phyloP scores from a whole-genome alignment of 1,139 yeast species.

The Meyerozyma elateridarum region DNA sequence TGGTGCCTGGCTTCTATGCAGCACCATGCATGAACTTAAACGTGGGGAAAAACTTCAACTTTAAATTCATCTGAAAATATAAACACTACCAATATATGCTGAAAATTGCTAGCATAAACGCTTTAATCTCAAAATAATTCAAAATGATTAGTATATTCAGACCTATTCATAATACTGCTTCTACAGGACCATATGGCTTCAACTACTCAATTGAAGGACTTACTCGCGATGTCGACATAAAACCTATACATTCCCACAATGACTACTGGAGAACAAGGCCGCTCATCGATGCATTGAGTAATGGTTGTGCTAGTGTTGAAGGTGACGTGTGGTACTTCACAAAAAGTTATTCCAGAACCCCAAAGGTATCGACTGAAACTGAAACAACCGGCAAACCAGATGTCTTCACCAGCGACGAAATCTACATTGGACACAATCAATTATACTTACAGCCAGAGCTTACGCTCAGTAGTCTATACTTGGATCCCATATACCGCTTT shows the following conservation, averaged over 20 bases:
- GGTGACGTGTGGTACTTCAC: conserved; percentile 65
- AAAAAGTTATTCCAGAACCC: conserved; percentile 19
- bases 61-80: too few relatives aligned
- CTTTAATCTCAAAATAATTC: not conserved
- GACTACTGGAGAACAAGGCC: conserved; percentile 70
- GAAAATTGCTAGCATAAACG: too few relatives aligned
- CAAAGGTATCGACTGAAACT: conserved; percentile 16
- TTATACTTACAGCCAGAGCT: conserved; percentile 37
- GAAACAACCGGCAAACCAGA: conserved; percentile 17
- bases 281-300: conserved; percentile 53
- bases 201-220: conserved; percentile 26
- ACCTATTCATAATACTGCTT: not conserved
- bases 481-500: conserved; percentile 47
- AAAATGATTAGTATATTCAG: conserved; percentile 1
- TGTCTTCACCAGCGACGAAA: conserved; percentile 26
- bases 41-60: too few relatives aligned
- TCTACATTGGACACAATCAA: conserved; percentile 68
- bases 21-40: too few relatives aligned
- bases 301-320: conserved; percentile 62
- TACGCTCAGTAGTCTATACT: conserved; percentile 49
- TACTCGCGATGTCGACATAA: conserved; percentile 46
- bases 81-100: too few relatives aligned
- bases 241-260: conserved; percentile 66
- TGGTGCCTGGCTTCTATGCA: too few relatives aligned
- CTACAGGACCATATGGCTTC: conserved; percentile 6